Base-by-base conservation (phyloP, 768 basidiomycete species). In the Cantharellus anzutake region DNA sequence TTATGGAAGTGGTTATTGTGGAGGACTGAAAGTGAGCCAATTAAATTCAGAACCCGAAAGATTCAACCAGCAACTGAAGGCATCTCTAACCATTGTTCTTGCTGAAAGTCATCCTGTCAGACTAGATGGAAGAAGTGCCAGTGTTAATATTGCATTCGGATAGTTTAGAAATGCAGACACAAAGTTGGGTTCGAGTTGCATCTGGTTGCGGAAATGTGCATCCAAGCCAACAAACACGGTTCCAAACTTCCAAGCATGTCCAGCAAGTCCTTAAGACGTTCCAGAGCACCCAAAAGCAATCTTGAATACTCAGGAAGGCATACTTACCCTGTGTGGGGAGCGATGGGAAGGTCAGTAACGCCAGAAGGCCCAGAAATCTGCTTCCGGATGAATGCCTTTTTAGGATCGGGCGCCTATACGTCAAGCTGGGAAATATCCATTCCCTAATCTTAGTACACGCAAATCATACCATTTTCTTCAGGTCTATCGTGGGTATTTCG, bases 1-100 rank as follows among this genome's bases (percentile, higher is more conserved):
- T 98, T 98, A 78, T 82, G 88, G 81, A 92, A 92, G 72, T 96
- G 91, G 74, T 92, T 92, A 67, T 73, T 79, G 75, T 82, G 91
- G 73, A 94, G 87, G 76, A 87, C 88, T 65, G 60, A 57, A 41
- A 57, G 11, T 11, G 11, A 11, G 7, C 11, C 11, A 37, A 37
- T 7, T 55, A 7, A 11, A 37, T 11, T 48, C 29, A 11, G 44
- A 48, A 29, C 44, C 11, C 29, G 44, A 11, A 11, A 11, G 11
- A 48, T 48, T 11, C 11, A 11, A 29, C 44, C 29, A 11, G 11
- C 11, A 11, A 48, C 11, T 29, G 29, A 11, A 48, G 29, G 44
- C 44, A 11, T 11, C 11, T 48, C 11, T 48, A 48, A 48, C 44
- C 44, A 48, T 48, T 48, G 44, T 48, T 48, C 29, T 48, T 48